Evolutionary conservation across 169 alveolate species (phyloP), one percentile per base, ranked within the genome.

Genomic region (Plasmodium chabaudi): DNA sequence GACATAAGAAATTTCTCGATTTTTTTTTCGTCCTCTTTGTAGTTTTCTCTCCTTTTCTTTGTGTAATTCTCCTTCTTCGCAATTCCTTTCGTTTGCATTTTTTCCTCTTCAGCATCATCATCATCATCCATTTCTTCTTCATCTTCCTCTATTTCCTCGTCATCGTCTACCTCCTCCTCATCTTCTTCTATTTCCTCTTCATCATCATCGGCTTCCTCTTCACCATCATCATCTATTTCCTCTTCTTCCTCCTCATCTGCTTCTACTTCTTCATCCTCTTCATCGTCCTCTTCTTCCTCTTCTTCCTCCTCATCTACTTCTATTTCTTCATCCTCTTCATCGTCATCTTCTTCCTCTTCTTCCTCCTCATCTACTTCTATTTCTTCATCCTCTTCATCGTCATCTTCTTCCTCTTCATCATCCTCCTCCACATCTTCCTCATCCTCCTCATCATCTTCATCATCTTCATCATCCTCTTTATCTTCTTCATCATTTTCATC

Each of bases 1-100:
- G 25, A 7, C 61, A 69, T 56, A 19, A 82, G 82, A 68, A 68
- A 82, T 34, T 82, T 82, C 15, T 82, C 90, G 44, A 82, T 82
- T 60, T 82, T 82, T 57, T 82, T 82, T 17, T 34, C 19, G 15
- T 82, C 73, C 56, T 82, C 84, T 5, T 55, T 27, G 49, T 82
- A 57, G 56, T 51, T 67, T 12, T 9, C 23, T 23, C 13, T 19
- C 17, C 19, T 23, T 68, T 82, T 82, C 84, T 68, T 75, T 9
- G n/a, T 73, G 21, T 19, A 10, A 42, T 61, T 49, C 63, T 61
- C 75, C 69, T 17, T 56, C 13, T 63, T 75, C 15, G 56, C 19
- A 23, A 34, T 15, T 75, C 55, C 72, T 19, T 46, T 72, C 67
- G 70, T 13, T 72, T 72, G 57, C 4, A 5, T 15, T 15, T 25